Evolutionary conservation across 768 basidiomycete genomes (phyloP), one percentile per base, ranked within the genome.

Genomic region (Tylopilus subfusipes): DNA sequence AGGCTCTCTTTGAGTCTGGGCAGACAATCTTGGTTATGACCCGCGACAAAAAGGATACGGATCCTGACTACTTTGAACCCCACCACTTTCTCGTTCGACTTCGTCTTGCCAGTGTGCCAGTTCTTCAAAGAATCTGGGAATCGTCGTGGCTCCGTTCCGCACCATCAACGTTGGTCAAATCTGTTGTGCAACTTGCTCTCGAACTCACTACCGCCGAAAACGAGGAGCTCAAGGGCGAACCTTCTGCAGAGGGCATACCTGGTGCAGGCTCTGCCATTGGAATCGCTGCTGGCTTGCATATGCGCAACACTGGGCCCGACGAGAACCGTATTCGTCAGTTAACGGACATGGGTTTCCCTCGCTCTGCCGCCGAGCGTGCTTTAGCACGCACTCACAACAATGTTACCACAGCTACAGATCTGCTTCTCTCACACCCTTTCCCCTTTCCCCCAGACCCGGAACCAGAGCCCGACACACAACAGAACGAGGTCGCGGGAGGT

Each of bases 321-420:
- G 92, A 94, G 67, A 78, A 77, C 43, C 82, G 87, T 33, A 83
- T 98, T 50, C 81, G 82, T 48, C 88, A 93, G 63, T 77, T 98
- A 51, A 86, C 83, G 11, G 97, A 98, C 63, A 98, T 99, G 97
- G 97, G 97, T 43, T 99, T 98, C 76, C 84, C 88, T 33, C 84
- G 93, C n/a, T 80, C 83, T 39, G 90, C 91, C 13, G 92, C 86
- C 2, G 89, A 90, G 65, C 81, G 86, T 49, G 96, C 96, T 5
- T 76, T 99, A 36, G 70, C 79, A 19, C 89, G 95, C 12, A 85
- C 88, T 5, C 83, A 88, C 57, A 98, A 98, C 70, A 94, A 97
- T 64, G 78, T 97, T 63, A 85, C 79, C 42, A 84, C 88, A 5
- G 97, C 97, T 5, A 88, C 96, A 0, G 95, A 98, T 60, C 75